Percentiles rank a stretch among this genome's conserved stretches.
Conservation (phyloP, 1,284 basidiomycete genomes). For the Heterobasidion parviporum region DNA sequence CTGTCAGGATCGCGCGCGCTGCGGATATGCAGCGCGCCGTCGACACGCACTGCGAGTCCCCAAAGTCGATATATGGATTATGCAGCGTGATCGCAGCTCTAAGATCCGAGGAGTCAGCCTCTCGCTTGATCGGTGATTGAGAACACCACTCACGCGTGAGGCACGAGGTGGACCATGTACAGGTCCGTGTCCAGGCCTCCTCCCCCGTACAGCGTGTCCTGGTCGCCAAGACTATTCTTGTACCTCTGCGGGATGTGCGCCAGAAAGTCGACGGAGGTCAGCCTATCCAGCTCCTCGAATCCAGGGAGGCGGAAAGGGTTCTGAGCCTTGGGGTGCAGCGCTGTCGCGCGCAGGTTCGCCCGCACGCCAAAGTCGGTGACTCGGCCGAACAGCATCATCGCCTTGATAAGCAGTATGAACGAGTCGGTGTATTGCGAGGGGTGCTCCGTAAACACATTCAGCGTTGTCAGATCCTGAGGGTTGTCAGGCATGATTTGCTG, state of each 20-base stretch:
- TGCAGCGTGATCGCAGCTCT: conserved; percentile 81
- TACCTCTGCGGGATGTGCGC: conserved; percentile 58
- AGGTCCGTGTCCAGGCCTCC: conserved; percentile 67
- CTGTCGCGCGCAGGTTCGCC: conserved; percentile 51
- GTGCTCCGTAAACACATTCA: conserved; percentile 60
- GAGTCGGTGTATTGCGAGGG: conserved; percentile 71
- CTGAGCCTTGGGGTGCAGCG: conserved; percentile 53
- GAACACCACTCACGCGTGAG: conserved; percentile 59
- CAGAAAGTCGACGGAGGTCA: conserved; percentile 59
- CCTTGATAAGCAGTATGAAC: conserved; percentile 69
- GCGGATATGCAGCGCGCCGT: conserved; percentile 65
- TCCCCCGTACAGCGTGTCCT: conserved; percentile 32
- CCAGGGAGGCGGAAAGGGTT: conserved; percentile 58
- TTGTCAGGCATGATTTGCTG: conserved; percentile 57
- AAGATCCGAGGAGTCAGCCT: conserved; percentile 2
- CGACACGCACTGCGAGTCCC: conserved; percentile 52
- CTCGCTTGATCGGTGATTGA: conserved; percentile 2
- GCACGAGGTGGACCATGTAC: conserved; percentile 76
- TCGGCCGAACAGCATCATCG: conserved; percentile 72
- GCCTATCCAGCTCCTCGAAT: conserved; percentile 59
- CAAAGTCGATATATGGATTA: conserved; percentile 71
- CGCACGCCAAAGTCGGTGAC: conserved; percentile 79
- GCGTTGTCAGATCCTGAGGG: conserved; percentile 57
- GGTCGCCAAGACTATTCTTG: conserved; percentile 54
- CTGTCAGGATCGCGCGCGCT: conserved; percentile 59